These are phyloP conservation scores for Candida nanaspora DNA, from an alignment of 805 yeast species.

Conservation along the genomic window DNA sequence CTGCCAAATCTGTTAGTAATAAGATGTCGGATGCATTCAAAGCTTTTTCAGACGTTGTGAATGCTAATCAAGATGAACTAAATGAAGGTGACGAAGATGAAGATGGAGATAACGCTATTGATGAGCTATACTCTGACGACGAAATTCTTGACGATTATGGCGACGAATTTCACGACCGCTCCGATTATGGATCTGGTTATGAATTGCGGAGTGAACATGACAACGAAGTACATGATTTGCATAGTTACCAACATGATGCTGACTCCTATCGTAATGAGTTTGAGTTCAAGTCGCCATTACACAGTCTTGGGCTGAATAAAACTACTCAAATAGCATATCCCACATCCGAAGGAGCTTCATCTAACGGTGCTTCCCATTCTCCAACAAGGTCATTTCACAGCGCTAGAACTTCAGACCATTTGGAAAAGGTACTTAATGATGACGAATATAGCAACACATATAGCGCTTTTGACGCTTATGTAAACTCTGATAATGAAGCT, in stretches of 20 bases:
- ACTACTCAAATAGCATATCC: too few species aligned
- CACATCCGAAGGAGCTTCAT: too few species aligned
- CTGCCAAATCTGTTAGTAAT: slow-evolving; percentile 3
- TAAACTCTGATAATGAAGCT: neutral
- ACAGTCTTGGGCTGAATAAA: too few species aligned
- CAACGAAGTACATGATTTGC: neutral
- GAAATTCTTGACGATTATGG: slow-evolving; percentile 4
- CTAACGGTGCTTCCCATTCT: neutral
- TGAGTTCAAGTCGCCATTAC: too few species aligned
- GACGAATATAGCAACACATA: neutral
- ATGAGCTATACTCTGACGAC: slow-evolving; percentile 2
- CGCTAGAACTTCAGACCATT: slow-evolving; percentile 2
- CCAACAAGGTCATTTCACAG: neutral
- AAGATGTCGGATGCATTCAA: slow-evolving; percentile 15
- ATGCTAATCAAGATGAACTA: slow-evolving; percentile 12
- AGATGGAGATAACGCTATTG: neutral
- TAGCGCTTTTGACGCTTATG: neutral
- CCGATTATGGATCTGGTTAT: too few species aligned
- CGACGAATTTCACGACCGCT: too few species aligned
- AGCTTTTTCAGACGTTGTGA: slow-evolving; percentile 16
- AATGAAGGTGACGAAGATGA: slow-evolving; percentile 1
- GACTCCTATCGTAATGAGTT: neutral
- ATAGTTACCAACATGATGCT: neutral
- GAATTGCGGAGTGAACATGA: neutral
- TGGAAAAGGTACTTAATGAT: neutral